Evolutionary conservation across 176 grass and related monocot species (phyloP), one percentile per base, ranked within the genome.

Genomic region (Zea luxurians): DNA sequence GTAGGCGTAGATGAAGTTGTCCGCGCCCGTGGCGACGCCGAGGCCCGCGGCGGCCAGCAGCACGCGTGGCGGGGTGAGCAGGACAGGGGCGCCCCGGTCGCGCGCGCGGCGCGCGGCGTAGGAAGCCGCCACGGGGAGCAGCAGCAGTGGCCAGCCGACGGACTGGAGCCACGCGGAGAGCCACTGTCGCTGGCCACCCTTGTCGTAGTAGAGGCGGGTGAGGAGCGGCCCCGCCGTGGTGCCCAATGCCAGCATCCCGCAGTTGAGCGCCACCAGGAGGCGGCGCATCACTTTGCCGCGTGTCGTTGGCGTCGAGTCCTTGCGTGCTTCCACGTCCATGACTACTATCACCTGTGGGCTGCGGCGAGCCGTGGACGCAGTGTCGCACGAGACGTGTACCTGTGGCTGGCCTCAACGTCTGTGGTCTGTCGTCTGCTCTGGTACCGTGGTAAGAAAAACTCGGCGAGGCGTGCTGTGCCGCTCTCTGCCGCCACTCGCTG

Each of bases 1-100:
- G 69, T 87, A 94, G 0, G 89, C 79, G 71, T 94, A 94, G 52
- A 94, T 4, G 74, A 82, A 94, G 80, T 94, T 81, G 55, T 91
- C 92, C 13, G 82, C 79, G 65, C 92, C 92, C 0, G 68, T 94
- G 42, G 73, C 66, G 43, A 91, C 1, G 7, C 92, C 92, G 8
- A 94, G 82, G 4, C 4, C 61, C 5, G 58, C 73, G 8, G 80
- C 87, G 1, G 86, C 83, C 0, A 91, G 60, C 8, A 94, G 84
- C 6, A 91, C 15, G 50, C 78, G 70, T 2, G 73, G 71, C 52
- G 75, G 86, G 7, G 80, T 62, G 48, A 91, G 85, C 10, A 94
- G 17, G 20, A 84, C 10, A 5, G 37, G 55, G 6, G 74, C 84
- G 21, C 15, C 8, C 18, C 12, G 77, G 47, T 88, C 37, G 0